Evolutionary conservation across 768 basidiomycete species (phyloP), one percentile per base, ranked within the genome.

Genomic region (Sporobolomyces pararoseus): DNA sequence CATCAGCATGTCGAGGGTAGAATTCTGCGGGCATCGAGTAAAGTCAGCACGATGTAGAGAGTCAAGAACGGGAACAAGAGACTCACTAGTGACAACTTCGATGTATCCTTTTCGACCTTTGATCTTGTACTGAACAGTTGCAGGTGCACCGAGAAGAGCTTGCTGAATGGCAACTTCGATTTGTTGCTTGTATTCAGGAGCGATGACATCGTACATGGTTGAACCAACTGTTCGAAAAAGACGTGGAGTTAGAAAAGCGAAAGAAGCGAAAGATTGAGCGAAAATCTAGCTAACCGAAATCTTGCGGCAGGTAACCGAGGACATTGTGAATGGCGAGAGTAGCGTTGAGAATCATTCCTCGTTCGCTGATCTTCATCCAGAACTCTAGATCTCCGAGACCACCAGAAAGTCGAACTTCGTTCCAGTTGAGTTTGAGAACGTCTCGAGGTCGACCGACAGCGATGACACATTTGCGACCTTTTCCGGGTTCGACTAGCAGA

Each of bases 391-490:
- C 78, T 29, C 77, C 80, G 35, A 83, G 69, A 23, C 86, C 87
- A 23, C 87, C 87, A 4, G 83, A 83, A 37, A 79, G 77, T 0
- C 81, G 78, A 23, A 92, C 78, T 42, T 82, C 81, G 7, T 81
- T 82, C 90, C 90, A 92, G 7, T 78, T 79, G 83, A 79, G 70
- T 64, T 68, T 69, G 51, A 72, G 71, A 34, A 76, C 71, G 31
- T 76, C 84, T 44, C 88, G 81, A 35, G 87, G 85, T 10, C 95
- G 83, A 0, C 88, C 94, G 66, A 86, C 86, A 27, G 97, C 83
- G 46, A 99, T 86, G 76, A 99, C 91, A 3, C 91, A 91, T 79
- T 77, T 77, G 29, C 75, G 52, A 3, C 74, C 75, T 57, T 77
- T 77, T 47, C 72, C 72, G 27, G 72, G 72, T 81, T 99, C 95